A percentile compares a stretch with the other conserved stretches of the same genome.
These are phyloP conservation scores for Galerina sulciceps DNA, from an alignment of 768 basidiomycete species.

Conservation along the genomic window DNA sequence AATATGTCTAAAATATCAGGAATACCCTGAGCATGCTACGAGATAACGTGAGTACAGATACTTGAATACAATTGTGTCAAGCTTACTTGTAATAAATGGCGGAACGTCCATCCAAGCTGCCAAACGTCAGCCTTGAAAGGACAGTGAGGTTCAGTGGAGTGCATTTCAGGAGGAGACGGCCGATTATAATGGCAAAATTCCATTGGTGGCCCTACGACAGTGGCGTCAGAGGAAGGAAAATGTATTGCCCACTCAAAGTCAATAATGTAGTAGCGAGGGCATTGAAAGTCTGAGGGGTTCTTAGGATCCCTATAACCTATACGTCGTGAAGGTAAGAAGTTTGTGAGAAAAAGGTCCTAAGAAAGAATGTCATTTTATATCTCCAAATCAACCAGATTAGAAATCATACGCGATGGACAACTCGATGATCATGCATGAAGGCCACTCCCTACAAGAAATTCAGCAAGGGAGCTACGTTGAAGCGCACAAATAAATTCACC, in stretches of 20 bases:
- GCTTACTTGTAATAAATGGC: background rate
- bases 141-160: background rate
- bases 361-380: background rate
- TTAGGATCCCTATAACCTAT: too few relatives aligned
- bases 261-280: background rate
- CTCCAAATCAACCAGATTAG: background rate
- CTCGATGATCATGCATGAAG: background rate
- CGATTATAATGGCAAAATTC: background rate
- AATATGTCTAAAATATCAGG: background rate
- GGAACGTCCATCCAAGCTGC: background rate
- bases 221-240: background rate
- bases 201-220: background rate
- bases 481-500: background rate
- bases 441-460: background rate
- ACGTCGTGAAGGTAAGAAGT: background rate
- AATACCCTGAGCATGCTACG: background rate
- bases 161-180: background rate
- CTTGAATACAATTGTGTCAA: background rate
- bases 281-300: background rate
- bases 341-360: background rate
- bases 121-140: background rate
- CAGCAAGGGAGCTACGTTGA: background rate
- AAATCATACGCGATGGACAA: background rate
- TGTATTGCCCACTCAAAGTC: background rate
- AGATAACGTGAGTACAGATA: background rate